phyloP scores from a whole-genome alignment of 306 rosid species.

The Quercus berberidifolia region DNA sequence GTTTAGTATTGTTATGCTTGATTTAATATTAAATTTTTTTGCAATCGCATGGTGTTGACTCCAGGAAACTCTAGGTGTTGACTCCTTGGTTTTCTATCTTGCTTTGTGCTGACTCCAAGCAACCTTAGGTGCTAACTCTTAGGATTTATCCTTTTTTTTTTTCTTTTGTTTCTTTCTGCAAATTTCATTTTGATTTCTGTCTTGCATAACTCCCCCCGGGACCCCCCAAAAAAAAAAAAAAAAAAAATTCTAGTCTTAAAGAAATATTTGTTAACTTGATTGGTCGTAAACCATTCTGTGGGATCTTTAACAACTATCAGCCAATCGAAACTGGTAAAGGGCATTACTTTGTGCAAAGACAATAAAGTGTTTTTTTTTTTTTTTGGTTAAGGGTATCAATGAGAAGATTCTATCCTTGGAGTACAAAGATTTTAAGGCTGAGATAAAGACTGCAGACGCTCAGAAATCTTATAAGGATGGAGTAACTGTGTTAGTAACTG shows the following conservation, averaged over 20 bases:
- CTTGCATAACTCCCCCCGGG: too few species aligned
- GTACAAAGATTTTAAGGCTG: conserved; percentile 57
- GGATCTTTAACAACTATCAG: not conserved
- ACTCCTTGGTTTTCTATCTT: too few species aligned
- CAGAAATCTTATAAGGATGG: conserved; percentile 61
- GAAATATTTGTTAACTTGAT: not conserved
- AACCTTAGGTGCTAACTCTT: too few species aligned
- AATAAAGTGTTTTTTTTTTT: not conserved
- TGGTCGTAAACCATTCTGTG: not conserved
- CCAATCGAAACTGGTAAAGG: not conserved
- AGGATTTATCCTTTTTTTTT: too few species aligned
- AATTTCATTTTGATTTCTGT: too few species aligned
- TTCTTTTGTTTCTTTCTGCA: too few species aligned
- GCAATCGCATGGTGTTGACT: too few species aligned
- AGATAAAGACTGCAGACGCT: conserved; percentile 76
- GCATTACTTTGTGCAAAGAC: conserved; percentile 12
- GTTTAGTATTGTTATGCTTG: too few species aligned
- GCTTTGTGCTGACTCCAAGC: too few species aligned
- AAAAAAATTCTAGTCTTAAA: not conserved
- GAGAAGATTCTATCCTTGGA: conserved; percentile 69
- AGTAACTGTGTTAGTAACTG: conserved; percentile 76
- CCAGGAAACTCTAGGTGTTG: too few species aligned
- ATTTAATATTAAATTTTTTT: too few species aligned
- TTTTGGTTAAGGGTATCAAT: conserved; percentile 55
- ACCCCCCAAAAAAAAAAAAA: not conserved